Evolutionary conservation across 345 rosid genomes (phyloP).

Genomic region (Camelina laxa): DNA sequence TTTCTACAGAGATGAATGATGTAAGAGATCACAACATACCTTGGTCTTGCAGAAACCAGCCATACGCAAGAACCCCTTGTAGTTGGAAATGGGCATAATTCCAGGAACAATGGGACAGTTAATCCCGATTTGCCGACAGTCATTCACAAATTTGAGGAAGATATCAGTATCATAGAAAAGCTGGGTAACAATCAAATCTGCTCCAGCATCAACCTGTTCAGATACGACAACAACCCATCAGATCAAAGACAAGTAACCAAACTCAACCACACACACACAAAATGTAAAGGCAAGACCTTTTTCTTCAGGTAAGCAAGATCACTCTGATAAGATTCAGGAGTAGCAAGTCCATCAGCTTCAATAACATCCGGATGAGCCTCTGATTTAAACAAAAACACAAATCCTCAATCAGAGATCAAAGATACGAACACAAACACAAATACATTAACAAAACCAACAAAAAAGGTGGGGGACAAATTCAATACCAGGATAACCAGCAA

Average conservation of each 20-base stretch:
- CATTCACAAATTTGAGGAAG: conserved; percentile 90
- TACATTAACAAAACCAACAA: background rate
- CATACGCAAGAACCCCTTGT: conserved; percentile 93
- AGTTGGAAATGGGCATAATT: conserved; percentile 94
- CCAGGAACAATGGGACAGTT: conserved; percentile 93
- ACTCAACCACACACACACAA: background rate
- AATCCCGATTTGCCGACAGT: conserved; percentile 90
- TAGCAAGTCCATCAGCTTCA: conserved; percentile 68
- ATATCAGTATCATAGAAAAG: conserved; percentile 90
- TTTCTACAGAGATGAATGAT: background rate
- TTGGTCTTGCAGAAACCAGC: conserved; percentile 96
- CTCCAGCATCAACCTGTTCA: conserved; percentile 94
- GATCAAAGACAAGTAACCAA: background rate
- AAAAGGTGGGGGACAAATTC: background rate
- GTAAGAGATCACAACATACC: conserved; percentile 48
- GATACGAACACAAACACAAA: background rate
- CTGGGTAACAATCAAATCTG: conserved; percentile 85
- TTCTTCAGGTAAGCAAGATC: conserved; percentile 91
- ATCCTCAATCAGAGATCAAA: conserved; percentile 20
- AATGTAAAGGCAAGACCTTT: conserved; percentile 57
- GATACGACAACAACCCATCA: conserved; percentile 6
- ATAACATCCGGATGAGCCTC: conserved; percentile 98
- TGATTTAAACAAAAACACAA: conserved; percentile 23
- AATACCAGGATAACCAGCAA: conserved; percentile 97
- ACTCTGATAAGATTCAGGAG: conserved; percentile 69